Base-by-base conservation (phyloP, 2,329 filamentous ascomycete genomes). In the Akanthomyces lecanii region DNA sequence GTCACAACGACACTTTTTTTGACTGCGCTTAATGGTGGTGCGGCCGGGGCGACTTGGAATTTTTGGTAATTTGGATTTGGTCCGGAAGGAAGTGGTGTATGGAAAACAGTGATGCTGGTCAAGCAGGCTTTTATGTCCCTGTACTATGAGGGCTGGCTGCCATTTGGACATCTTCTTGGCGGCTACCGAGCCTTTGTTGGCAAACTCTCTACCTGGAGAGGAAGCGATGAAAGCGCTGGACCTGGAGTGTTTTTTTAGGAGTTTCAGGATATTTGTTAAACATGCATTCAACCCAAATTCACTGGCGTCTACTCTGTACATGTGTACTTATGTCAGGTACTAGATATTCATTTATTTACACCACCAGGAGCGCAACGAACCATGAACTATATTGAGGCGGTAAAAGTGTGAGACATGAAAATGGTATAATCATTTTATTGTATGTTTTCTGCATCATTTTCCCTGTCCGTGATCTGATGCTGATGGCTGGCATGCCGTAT, bases 1-100 rank as follows among this genome's bases (percentile, higher is more conserved):
- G 52, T 59, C 57, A 66, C 57, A 64, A 66, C 63, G 65, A 66
- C 66, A 63, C 55, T 47, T 62, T 63, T 47, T 60, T 47, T 45
- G 38, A 45, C 28, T 61, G 58, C 57, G 52, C 44, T 61, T 61
- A 63, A 59, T 63, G 58, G 54, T 63, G 64, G 65, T 45, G 61
- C 44, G 44, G 53, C 30, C 14, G 28, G 45, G 63, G 28, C 57
- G 59, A 66, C 54, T 64, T 61, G 64, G 66, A 52, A 47, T 30
- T 44, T 33, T 11, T 45, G 25, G 50, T 21, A 47, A 52, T 25
- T 38, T 33, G 38, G 45, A 45, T 10, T 28, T 54, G 8, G 40
- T 38, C 14, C 45, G 48, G 30, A 53, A 38, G 25, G 38, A n/a
- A 33, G 45, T 18, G 50, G 50, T 53, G 58, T 61, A 11, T 48